These are phyloP conservation scores for Termitomyces sp. DNA, from an alignment of 1,284 basidiomycete genomes.

Conservation along the genomic window DNA sequence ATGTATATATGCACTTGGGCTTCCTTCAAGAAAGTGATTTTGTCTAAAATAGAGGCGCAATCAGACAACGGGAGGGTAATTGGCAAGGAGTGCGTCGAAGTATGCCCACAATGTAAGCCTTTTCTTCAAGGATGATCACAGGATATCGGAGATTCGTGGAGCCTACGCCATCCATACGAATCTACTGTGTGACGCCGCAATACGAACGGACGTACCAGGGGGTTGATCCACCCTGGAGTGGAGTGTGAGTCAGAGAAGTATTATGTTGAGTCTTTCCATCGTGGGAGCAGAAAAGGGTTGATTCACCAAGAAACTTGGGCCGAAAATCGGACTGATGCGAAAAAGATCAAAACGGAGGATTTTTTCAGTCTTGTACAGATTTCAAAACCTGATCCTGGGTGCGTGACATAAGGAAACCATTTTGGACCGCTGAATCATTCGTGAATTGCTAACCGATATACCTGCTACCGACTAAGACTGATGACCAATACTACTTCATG, in stretches of 20 bases:
- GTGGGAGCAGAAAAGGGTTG: neutral
- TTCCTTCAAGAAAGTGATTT: neutral
- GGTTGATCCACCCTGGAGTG: too few species aligned
- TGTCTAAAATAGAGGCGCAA: neutral
- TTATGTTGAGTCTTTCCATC: neutral
- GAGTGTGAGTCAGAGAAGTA: too few species aligned
- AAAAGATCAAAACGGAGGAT: too few species aligned
- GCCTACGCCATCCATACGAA: neutral
- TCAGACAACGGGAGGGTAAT: neutral
- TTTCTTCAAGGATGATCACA: neutral
- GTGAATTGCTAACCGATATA: neutral
- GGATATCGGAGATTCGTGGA: neutral
- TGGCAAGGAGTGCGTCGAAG: neutral
- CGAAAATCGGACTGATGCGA: too few species aligned
- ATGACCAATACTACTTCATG: constrained; percentile 4
- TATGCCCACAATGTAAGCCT: neutral
- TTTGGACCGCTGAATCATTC: constrained; percentile 6
- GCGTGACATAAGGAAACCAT: neutral
- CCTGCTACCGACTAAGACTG: constrained; percentile 2
- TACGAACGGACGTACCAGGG: too few species aligned
- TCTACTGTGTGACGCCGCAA: constrained; percentile 31
- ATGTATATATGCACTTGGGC: neutral
- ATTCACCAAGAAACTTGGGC: neutral
- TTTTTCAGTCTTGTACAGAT: too few species aligned
- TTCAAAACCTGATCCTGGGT: too few species aligned